These are phyloP conservation scores for Spencermartinsiella ligniputridi DNA, from an alignment of 1,139 yeast genomes.

Conservation along the genomic window DNA sequence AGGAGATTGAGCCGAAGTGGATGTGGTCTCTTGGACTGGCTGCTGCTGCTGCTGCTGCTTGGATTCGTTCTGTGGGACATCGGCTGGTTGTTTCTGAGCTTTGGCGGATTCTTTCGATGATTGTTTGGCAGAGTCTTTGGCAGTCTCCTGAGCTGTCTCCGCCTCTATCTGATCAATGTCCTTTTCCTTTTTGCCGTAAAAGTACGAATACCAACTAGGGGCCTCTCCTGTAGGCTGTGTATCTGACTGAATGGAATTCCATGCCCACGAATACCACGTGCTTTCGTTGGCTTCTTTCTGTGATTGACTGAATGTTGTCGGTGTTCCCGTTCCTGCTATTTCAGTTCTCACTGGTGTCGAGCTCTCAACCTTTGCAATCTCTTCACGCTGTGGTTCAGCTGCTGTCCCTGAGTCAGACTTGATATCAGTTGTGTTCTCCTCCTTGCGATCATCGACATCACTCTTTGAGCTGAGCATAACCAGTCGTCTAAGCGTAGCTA, in stretches of 20 bases:
- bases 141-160: neutral
- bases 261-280: conserved; percentile 5
- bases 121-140: too few species aligned
- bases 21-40: too few species aligned
- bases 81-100: too few species aligned
- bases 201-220: conserved; percentile 3
- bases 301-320: neutral
- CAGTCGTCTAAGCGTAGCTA: neutral
- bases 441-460: neutral
- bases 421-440: neutral
- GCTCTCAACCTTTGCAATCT: too few species aligned
- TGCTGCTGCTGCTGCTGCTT: too few species aligned
- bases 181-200: neutral
- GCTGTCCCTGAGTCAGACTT: neutral
- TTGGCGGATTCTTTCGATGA: too few species aligned
- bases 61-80: too few species aligned
- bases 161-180: neutral
- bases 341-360: too few species aligned
- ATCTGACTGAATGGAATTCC: neutral
- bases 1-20: too few species aligned
- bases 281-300: neutral
- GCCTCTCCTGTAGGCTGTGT: neutral
- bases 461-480: neutral
- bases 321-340: too few species aligned
- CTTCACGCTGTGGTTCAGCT: too few species aligned